Conservation (phyloP, 805 yeast species). For the Candida xyloterini region DNA sequence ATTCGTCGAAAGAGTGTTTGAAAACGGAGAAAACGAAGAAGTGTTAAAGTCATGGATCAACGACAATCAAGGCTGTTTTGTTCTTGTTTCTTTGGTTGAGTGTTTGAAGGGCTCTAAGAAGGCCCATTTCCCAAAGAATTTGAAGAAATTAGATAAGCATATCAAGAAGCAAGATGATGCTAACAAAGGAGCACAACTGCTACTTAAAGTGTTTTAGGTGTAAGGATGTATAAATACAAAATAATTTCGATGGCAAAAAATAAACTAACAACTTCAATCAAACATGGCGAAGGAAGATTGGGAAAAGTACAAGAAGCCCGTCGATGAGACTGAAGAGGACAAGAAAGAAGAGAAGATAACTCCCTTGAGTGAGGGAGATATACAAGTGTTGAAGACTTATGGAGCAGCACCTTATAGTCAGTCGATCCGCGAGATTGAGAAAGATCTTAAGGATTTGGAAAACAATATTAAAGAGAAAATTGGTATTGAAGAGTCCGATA, state of each 20-base stretch:
- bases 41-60: constrained; percentile 60
- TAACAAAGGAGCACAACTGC: constrained; percentile 65
- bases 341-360: constrained; percentile 67
- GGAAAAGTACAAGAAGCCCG: constrained; percentile 95
- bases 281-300: constrained; percentile 94
- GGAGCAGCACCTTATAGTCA: constrained; percentile 96
- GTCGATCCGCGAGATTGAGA: constrained; percentile 75
- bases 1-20: constrained; percentile 41
- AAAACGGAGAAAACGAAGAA: constrained; percentile 51
- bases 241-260: constrained; percentile 21
- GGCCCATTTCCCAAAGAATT: constrained; percentile 46
- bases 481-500: constrained; percentile 92
- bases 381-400: constrained; percentile 93
- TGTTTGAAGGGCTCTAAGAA: constrained; percentile 45
- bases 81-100: constrained; percentile 77
- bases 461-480: constrained; percentile 88
- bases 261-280: constrained; percentile 1
- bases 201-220: constrained; percentile 36
- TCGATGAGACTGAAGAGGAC: constrained; percentile 54
- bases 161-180: constrained; percentile 37
- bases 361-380: constrained; percentile 94
- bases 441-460: constrained; percentile 82
- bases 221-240: constrained; percentile 7
- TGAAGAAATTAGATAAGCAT: constrained; percentile 49
- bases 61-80: constrained; percentile 70